Evolutionary conservation across 2,329 filamentous ascomycete species (phyloP).

Genomic region (Talaromyces sp.): DNA sequence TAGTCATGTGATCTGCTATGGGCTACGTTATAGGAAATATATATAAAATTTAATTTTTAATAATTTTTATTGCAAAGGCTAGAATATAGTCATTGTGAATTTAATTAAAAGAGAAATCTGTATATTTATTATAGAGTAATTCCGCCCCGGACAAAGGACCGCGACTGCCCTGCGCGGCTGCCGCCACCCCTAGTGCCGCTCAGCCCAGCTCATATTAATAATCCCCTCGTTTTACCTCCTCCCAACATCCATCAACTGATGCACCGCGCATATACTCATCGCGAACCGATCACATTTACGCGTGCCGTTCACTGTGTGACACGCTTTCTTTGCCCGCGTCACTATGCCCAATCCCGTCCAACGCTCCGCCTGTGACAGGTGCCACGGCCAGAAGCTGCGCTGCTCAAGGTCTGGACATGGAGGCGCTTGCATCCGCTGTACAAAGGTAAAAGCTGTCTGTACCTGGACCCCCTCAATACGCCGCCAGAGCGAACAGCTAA

Average conservation of each 20-base stretch:
- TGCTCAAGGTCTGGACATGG: neutral
- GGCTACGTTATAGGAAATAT: no score
- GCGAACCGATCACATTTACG: neutral
- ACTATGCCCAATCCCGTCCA: conserved; percentile 4
- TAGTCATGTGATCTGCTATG: no score
- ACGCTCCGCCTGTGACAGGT: conserved; percentile 5
- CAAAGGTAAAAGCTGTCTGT: conserved; percentile 2
- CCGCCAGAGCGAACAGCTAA: neutral
- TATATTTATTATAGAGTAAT: no score
- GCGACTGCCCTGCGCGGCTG: neutral
- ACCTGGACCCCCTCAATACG: conserved; percentile 2
- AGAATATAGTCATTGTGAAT: no score
- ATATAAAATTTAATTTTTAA: no score
- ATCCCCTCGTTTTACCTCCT: neutral
- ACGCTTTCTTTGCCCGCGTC: neutral
- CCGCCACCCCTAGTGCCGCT: neutral
- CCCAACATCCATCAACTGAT: neutral
- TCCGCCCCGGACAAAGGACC: no score
- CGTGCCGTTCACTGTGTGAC: neutral
- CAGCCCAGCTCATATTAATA: neutral
- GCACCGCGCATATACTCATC: neutral
- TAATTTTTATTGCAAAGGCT: no score
- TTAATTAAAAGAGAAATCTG: no score
- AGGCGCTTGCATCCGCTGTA: conserved; percentile 5
- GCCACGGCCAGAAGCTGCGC: conserved; percentile 7